Evolutionary conservation across 371 early-diverging fungal genomes (phyloP).

Genomic region (Rhizopus delemar): DNA sequence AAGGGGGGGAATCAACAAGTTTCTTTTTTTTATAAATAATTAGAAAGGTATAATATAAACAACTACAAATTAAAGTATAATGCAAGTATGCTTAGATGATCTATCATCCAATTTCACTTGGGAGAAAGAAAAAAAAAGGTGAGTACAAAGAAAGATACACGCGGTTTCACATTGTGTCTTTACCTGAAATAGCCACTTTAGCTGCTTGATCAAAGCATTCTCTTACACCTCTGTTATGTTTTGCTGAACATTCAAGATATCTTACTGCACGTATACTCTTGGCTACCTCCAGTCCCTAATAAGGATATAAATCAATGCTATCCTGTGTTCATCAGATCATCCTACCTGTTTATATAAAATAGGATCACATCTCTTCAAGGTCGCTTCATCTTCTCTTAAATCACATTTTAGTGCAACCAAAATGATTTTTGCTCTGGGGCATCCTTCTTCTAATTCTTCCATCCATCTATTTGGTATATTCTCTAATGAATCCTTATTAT

Average conservation of each 20-base stretch:
- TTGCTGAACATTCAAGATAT: conserved; percentile 59
- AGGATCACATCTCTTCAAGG: conserved; percentile 23
- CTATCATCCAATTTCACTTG: conserved; percentile 8
- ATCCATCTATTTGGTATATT: conserved; percentile 60
- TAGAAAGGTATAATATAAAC: not conserved
- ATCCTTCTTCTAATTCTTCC: conserved; percentile 47
- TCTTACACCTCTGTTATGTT: conserved; percentile 54
- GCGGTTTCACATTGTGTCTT: conserved; percentile 8
- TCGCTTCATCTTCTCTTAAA: conserved; percentile 41
- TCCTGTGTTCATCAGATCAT: not conserved
- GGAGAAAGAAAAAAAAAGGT: not conserved
- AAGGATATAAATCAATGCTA: not conserved
- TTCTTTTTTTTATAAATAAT: not conserved
- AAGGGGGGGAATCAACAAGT: not conserved
- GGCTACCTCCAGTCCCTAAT: conserved; percentile 48
- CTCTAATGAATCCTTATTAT: conserved; percentile 55
- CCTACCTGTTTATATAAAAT: conserved; percentile 54
- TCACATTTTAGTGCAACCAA: conserved; percentile 62
- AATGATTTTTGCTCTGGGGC: conserved; percentile 49
- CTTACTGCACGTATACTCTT: conserved; percentile 49
- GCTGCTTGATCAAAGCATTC: conserved; percentile 59
- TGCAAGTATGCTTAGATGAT: conserved; percentile 6
- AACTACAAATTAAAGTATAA: conserved; percentile 11
- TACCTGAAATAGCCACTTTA: conserved; percentile 49
- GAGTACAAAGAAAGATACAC: not conserved